These are phyloP conservation scores for Dactylellina leptospora DNA, from an alignment of 2,329 filamentous ascomycete genomes.

Conservation along the genomic window DNA sequence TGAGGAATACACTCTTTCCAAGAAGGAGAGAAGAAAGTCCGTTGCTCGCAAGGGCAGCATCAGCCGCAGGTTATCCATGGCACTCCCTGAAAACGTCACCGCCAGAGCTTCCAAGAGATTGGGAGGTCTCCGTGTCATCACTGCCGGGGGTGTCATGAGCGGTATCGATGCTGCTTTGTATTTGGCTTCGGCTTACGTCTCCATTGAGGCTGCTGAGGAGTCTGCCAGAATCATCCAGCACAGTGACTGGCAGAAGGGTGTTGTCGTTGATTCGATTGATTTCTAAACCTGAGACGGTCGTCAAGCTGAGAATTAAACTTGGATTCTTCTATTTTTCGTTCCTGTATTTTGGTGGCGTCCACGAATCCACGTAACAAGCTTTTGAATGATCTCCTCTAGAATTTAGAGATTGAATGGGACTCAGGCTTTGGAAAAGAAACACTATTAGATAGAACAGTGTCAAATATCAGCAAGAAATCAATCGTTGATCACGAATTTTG, in stretches of 20 bases:
- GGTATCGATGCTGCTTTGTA: constrained; percentile 86
- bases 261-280: constrained; percentile 84
- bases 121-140: constrained; percentile 76
- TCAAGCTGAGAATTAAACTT: constrained; percentile 1
- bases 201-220: constrained; percentile 77
- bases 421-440: constrained; percentile 19
- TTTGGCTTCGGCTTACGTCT: constrained; percentile 82
- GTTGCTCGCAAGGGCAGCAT: constrained; percentile 80
- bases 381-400: constrained; percentile 33
- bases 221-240: constrained; percentile 80
- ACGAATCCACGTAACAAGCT: constrained; percentile 10
- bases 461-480: background rate
- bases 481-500: background rate
- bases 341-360: constrained; percentile 9
- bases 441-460: constrained; percentile 34
- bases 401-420: constrained; percentile 27
- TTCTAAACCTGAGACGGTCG: constrained; percentile 66
- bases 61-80: constrained; percentile 62
- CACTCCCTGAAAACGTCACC: constrained; percentile 29
- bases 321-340: constrained; percentile 9
- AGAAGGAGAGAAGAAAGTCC: constrained; percentile 86
- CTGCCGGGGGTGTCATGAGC: constrained; percentile 78
- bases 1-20: constrained; percentile 61
- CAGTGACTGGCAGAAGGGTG: constrained; percentile 79
- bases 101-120: constrained; percentile 65